Conservation (phyloP, 2,329 filamentous ascomycete genomes). For the Aspergillus pseudoglaucus region DNA sequence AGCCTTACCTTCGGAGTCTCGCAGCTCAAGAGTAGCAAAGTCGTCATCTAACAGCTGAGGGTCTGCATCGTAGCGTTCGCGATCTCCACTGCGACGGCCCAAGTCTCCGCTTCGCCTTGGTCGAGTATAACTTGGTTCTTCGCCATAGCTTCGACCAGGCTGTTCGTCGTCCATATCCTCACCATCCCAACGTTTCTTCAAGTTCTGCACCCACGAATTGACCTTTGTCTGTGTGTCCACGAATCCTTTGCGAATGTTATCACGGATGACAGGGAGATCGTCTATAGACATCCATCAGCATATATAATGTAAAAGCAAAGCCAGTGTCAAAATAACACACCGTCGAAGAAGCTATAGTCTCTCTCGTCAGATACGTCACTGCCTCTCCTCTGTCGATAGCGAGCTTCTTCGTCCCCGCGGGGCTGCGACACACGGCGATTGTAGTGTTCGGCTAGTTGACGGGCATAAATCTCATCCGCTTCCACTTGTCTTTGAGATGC, state of each 20-base stretch:
- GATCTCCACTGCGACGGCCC: constrained; percentile 71
- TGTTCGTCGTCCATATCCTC: constrained; percentile 63
- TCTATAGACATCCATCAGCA: constrained; percentile 46
- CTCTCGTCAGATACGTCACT: constrained; percentile 59
- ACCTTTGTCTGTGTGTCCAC: constrained; percentile 87
- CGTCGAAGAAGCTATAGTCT: constrained; percentile 86
- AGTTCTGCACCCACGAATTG: constrained; percentile 82
- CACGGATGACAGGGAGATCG: constrained; percentile 84
- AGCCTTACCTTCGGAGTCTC: constrained; percentile 54
- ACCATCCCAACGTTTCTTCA: constrained; percentile 91
- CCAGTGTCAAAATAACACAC: constrained; percentile 28
- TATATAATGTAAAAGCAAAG: neutral
- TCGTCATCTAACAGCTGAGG: constrained; percentile 85
- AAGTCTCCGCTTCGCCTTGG: constrained; percentile 56
- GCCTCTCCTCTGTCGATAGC: constrained; percentile 43
- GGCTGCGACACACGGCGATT: constrained; percentile 41
- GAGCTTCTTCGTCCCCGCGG: constrained; percentile 23
- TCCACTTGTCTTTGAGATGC: constrained; percentile 73
- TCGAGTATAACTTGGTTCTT: constrained; percentile 37
- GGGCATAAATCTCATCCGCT: constrained; percentile 83
- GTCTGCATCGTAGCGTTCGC: constrained; percentile 89
- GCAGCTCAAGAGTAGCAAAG: constrained; percentile 62
- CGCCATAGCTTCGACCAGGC: constrained; percentile 23
- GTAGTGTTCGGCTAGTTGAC: constrained; percentile 89
- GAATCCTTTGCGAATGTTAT: constrained; percentile 92